These are phyloP conservation scores for Entomortierella beljakovae DNA, from an alignment of 192 early-diverging fungal genomes.

Conservation along the genomic window DNA sequence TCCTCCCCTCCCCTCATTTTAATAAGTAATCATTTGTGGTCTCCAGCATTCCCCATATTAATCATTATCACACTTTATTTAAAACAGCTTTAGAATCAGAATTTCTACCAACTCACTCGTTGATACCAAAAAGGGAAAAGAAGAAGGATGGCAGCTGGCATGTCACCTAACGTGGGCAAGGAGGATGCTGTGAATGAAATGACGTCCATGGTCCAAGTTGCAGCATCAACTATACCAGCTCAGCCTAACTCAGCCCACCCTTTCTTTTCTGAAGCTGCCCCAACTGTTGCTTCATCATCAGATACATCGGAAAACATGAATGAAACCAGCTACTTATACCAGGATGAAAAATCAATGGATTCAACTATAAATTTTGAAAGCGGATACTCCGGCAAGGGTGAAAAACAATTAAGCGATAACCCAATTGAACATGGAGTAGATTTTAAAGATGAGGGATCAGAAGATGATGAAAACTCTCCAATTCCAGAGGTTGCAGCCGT, in stretches of 20 bases:
- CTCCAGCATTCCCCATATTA: too few relatives aligned
- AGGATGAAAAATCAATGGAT: neutral
- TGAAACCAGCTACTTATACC: neutral
- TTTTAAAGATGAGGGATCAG: constrained; percentile 7
- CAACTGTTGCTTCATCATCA: neutral
- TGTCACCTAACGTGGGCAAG: neutral
- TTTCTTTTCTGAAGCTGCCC: neutral
- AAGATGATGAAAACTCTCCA: constrained; percentile 46
- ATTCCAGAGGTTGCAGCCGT: constrained; percentile 58
- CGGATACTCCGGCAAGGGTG: neutral
- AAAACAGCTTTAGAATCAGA: too few relatives aligned
- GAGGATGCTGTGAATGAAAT: neutral
- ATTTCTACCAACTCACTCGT: too few relatives aligned
- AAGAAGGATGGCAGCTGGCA: neutral
- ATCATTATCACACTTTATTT: too few relatives aligned
- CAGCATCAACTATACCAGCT: neutral
- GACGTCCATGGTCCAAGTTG: neutral
- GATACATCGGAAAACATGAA: neutral
- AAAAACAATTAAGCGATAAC: neutral
- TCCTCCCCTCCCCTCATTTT: too few relatives aligned
- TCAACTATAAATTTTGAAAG: neutral
- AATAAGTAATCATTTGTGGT: too few relatives aligned
- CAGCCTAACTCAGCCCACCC: neutral
- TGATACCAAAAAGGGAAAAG: neutral
- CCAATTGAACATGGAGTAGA: neutral